Evolutionary conservation across 768 basidiomycete species (phyloP).

Genomic region (Nidularia sp.): DNA sequence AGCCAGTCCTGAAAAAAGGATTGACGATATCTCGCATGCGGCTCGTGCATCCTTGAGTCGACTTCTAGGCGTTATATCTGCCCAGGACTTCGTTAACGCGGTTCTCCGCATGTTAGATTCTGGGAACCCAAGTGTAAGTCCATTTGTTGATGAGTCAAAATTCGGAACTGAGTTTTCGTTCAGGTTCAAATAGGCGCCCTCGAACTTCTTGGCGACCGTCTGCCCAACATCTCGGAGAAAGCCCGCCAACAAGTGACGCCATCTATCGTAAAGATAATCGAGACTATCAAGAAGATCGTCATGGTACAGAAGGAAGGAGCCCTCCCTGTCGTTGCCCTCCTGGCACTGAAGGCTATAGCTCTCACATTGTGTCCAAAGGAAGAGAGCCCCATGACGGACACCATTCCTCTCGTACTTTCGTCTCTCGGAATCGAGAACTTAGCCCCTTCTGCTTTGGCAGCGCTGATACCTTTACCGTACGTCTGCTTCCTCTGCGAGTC

Average conservation of each 20-base stretch:
- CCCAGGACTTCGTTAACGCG: conserved; percentile 61
- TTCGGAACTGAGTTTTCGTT: conserved; percentile 4
- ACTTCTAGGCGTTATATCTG: conserved; percentile 63
- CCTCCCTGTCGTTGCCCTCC: conserved; percentile 45
- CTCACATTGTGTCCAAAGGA: conserved; percentile 59
- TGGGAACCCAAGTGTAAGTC: conserved; percentile 46
- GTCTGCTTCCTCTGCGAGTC: conserved; percentile 13
- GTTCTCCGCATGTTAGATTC: conserved; percentile 52
- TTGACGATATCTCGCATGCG: conserved; percentile 39
- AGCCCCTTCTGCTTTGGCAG: conserved; percentile 40
- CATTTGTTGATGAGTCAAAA: background rate
- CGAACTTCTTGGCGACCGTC: conserved; percentile 60
- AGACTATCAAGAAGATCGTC: conserved; percentile 45
- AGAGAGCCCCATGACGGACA: conserved; percentile 54
- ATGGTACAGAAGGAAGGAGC: conserved; percentile 31
- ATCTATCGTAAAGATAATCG: conserved; percentile 50
- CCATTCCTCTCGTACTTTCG: conserved; percentile 56
- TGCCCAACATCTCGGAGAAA: conserved; percentile 54
- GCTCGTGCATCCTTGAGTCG: conserved; percentile 50
- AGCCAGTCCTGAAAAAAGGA: conserved; percentile 23
- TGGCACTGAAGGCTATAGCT: conserved; percentile 57
- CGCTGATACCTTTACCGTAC: conserved; percentile 62
- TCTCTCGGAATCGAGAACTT: conserved; percentile 35
- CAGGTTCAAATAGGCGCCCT: conserved; percentile 70
- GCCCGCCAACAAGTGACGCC: conserved; percentile 48